A percentile compares a stretch with the other conserved stretches of the same genome.
phyloP scores from a whole-genome alignment of 2,329 filamentous ascomycete genomes.

The Trichoderma sp. region DNA sequence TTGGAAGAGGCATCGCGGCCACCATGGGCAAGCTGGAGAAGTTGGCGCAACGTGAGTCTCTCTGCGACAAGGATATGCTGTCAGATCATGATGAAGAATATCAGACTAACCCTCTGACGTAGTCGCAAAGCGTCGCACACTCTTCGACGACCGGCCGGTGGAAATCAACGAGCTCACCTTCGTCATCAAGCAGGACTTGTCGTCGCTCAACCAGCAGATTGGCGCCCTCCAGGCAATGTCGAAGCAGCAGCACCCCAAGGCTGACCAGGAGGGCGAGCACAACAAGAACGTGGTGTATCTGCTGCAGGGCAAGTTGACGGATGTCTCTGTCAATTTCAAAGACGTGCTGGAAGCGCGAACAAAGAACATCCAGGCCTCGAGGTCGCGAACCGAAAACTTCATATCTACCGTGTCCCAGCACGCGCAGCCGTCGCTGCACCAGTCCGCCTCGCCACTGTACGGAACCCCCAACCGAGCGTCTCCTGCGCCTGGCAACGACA shows the following conservation, averaged over 20 bases:
- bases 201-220: conserved; percentile 81
- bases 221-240: conserved; percentile 77
- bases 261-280: conserved; percentile 87
- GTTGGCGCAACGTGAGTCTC: conserved; percentile 72
- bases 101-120: conserved; percentile 26
- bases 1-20: conserved; percentile 84
- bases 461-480: conserved; percentile 71
- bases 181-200: conserved; percentile 96
- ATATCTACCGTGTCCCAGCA: conserved; percentile 85
- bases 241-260: conserved; percentile 71
- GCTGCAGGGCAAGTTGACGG: conserved; percentile 86
- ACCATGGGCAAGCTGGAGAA: conserved; percentile 97
- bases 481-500: conserved; percentile 69
- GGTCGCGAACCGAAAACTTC: conserved; percentile 93
- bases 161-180: conserved; percentile 97
- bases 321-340: conserved; percentile 94
- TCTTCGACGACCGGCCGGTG: conserved; percentile 94
- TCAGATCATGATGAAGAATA: neutral
- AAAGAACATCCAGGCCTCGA: conserved; percentile 95
- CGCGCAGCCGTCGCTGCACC: conserved; percentile 66
- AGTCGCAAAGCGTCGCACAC: conserved; percentile 94
- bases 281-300: conserved; percentile 96
- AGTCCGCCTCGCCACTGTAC: conserved; percentile 85
- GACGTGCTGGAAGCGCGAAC: conserved; percentile 94
- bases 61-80: neutral